Evolutionary conservation across 306 rosid genomes (phyloP).

Genomic region (Lablab purpureus): DNA sequence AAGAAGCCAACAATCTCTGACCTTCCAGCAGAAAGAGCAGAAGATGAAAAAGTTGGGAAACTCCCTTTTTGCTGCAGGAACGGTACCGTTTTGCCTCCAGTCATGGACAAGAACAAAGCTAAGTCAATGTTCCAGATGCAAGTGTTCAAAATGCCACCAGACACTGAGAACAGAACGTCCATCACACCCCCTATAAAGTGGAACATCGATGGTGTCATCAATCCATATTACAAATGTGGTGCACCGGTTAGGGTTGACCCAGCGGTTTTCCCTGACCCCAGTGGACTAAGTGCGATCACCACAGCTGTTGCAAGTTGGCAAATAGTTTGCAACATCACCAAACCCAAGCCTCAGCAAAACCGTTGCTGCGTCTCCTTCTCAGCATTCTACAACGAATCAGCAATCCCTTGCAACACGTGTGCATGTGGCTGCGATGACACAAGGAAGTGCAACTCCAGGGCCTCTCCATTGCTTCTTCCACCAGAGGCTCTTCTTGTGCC

Average conservation of each 20-base stretch:
- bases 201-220: slow-evolving; percentile 67
- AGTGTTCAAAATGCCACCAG: slow-evolving; percentile 81
- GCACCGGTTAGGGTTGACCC: slow-evolving; percentile 72
- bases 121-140: slow-evolving; percentile 73
- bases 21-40: slow-evolving; percentile 60
- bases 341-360: slow-evolving; percentile 55
- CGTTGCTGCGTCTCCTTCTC: slow-evolving; percentile 88
- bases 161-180: slow-evolving; percentile 63
- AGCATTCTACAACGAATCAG: slow-evolving; percentile 73
- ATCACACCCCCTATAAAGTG: slow-evolving; percentile 78
- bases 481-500: slow-evolving; percentile 79
- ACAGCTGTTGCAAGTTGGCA: slow-evolving; percentile 83
- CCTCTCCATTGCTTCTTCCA: slow-evolving; percentile 62
- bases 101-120: slow-evolving; percentile 64
- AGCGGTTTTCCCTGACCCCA: slow-evolving; percentile 69
- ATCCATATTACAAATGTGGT: slow-evolving; percentile 72
- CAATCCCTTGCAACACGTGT: slow-evolving; percentile 84
- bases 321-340: slow-evolving; percentile 74
- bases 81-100: slow-evolving; percentile 68
- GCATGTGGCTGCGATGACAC: slow-evolving; percentile 74
- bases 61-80: slow-evolving; percentile 81
- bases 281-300: slow-evolving; percentile 59
- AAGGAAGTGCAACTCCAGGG: slow-evolving; percentile 52
- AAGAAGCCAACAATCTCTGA: slow-evolving; percentile 71
- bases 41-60: slow-evolving; percentile 72